A percentile compares a stretch with the other conserved stretches of the same genome.
These are phyloP conservation scores for Symbiodinium natans DNA, from an alignment of 73 alveolate genomes.

Conservation along the genomic window DNA sequence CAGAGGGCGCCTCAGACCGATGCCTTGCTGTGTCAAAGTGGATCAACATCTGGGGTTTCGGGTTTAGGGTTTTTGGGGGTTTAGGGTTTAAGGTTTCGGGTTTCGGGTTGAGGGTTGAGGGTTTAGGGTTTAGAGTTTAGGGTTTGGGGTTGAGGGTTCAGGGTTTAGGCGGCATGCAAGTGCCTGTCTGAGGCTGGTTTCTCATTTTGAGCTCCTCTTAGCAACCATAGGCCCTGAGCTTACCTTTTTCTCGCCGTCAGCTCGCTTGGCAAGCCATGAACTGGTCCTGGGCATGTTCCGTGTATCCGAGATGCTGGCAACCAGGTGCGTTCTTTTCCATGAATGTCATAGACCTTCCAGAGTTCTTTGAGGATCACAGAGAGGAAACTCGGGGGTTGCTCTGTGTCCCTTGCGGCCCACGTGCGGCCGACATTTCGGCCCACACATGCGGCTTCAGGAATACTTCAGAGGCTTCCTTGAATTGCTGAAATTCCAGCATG, in stretches of 20 bases:
- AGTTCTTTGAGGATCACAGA: slow-evolving; percentile 96
- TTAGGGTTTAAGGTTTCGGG: too few species aligned
- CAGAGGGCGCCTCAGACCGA: neutral
- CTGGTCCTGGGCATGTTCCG: too few species aligned
- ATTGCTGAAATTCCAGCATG: slow-evolving; percentile 45
- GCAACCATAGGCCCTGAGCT: slow-evolving; percentile 45
- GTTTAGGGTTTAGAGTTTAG: too few species aligned
- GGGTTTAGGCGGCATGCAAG: too few species aligned
- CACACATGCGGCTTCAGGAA: slow-evolving; percentile 89
- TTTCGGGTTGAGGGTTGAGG: too few species aligned
- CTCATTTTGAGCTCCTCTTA: slow-evolving; percentile 83
- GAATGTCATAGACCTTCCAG: slow-evolving; percentile 96
- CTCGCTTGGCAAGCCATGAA: too few species aligned
- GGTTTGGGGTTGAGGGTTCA: too few species aligned
- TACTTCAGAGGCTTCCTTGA: slow-evolving; percentile 95
- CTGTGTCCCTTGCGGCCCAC: neutral
- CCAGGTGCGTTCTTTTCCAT: slow-evolving; percentile 95
- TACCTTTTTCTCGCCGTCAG: neutral
- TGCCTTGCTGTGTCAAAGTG: neutral
- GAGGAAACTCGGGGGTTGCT: slow-evolving; percentile 38
- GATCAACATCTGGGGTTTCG: too few species aligned
- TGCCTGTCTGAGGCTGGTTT: slow-evolving; percentile 42
- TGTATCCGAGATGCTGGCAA: neutral
- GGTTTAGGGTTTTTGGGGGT: too few species aligned
- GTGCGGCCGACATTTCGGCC: neutral